Conservation (phyloP, 305 asterid genomes). For the Fraxinus sp. region DNA sequence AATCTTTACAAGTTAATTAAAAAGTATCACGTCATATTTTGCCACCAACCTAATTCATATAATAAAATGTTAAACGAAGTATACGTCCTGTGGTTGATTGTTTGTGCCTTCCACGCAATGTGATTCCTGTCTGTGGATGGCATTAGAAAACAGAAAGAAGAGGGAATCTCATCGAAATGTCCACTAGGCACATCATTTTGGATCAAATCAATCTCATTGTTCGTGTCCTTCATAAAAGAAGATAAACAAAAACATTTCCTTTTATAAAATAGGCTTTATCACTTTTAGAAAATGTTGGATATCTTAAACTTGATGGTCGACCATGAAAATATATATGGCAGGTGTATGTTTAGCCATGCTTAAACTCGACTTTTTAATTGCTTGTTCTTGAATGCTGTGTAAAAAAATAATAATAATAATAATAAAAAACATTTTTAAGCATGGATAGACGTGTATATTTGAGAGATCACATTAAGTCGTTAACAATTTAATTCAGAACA, state of each 20-base stretch:
- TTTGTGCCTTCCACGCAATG: slow-evolving; percentile 28
- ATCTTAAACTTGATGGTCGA: too few relatives aligned
- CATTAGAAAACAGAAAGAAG: not conserved
- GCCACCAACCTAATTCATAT: not conserved
- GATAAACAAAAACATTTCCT: not conserved
- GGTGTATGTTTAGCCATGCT: too few relatives aligned
- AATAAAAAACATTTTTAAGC: too few relatives aligned
- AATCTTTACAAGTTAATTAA: too few relatives aligned
- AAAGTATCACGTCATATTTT: not conserved
- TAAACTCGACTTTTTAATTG: too few relatives aligned
- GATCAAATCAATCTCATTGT: not conserved
- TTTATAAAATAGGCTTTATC: not conserved
- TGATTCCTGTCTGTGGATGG: not conserved
- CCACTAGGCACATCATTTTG: not conserved
- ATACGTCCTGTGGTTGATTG: not conserved
- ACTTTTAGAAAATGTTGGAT: too few relatives aligned
- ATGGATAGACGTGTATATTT: too few relatives aligned
- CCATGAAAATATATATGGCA: too few relatives aligned
- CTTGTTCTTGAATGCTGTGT: too few relatives aligned
- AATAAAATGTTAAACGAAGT: slow-evolving; percentile 1
- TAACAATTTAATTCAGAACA: too few relatives aligned
- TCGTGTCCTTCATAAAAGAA: not conserved
- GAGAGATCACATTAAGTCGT: too few relatives aligned
- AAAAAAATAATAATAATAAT: too few relatives aligned
- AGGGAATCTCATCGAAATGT: not conserved